phyloP scores from a whole-genome alignment of 208 protist genomes.

The Acanthamoeba castellanii region DNA sequence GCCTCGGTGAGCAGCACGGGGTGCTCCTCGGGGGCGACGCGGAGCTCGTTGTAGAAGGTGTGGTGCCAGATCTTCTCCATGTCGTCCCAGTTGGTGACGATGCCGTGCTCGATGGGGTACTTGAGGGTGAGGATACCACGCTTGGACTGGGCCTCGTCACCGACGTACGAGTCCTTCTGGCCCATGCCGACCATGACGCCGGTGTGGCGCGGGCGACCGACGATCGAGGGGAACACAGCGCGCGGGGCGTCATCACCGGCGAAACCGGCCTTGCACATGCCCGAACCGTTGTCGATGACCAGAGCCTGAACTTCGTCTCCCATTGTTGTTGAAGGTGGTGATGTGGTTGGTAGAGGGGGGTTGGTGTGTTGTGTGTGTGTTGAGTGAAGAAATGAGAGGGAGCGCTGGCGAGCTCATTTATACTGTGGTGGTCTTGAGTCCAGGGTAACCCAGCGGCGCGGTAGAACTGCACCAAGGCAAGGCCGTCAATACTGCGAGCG shows the following conservation, averaged over 20 bases:
- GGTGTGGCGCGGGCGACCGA: slow-evolving; percentile 95
- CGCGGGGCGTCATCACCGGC: slow-evolving; percentile 96
- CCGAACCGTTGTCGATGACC: slow-evolving; percentile 97
- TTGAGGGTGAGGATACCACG: too few relatives aligned
- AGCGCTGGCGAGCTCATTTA: too few relatives aligned
- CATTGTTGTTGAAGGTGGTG: slow-evolving; percentile 62
- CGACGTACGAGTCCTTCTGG: slow-evolving; percentile 89
- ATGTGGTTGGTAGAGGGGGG: too few relatives aligned
- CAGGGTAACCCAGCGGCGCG: too few relatives aligned
- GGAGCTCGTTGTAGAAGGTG: slow-evolving; percentile 99
- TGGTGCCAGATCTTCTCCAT: slow-evolving; percentile 99
- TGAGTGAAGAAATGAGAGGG: too few relatives aligned
- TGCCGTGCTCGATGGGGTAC: too few relatives aligned
- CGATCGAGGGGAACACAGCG: slow-evolving; percentile 91
- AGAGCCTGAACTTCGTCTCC: slow-evolving; percentile 88
- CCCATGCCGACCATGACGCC: slow-evolving; percentile 96
- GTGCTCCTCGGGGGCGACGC: slow-evolving; percentile 98
- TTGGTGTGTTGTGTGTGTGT: too few relatives aligned
- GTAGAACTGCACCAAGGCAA: too few relatives aligned
- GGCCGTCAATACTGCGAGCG: too few relatives aligned
- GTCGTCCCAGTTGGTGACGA: slow-evolving; percentile 99
- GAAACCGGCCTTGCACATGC: slow-evolving; percentile 95
- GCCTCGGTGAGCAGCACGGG: slow-evolving; percentile 95
- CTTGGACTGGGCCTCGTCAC: slow-evolving; percentile 90
- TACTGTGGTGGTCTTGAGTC: too few relatives aligned